Conservation (phyloP, 2,329 filamentous ascomycete genomes). For the Lomentospora prolificans region DNA sequence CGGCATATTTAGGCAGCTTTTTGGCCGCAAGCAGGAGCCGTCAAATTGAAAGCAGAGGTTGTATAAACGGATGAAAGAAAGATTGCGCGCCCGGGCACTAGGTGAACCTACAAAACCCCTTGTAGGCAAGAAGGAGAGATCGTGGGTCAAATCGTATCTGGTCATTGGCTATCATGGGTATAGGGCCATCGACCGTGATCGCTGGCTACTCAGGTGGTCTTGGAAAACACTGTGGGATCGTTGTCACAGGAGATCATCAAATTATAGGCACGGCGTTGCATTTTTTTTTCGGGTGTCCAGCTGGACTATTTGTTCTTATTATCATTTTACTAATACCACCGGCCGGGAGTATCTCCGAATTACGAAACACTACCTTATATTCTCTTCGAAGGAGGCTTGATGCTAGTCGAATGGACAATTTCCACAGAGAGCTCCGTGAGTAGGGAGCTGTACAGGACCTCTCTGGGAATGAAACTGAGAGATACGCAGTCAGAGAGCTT, state of each 20-base stretch:
- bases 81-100: neutral
- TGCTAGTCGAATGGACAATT: neutral
- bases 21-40: neutral
- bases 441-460: too few species aligned
- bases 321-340: neutral
- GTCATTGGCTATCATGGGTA: neutral
- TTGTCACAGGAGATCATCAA: neutral
- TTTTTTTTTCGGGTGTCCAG: neutral
- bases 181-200: neutral
- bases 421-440: too few species aligned
- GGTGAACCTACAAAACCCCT: too few species aligned
- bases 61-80: neutral
- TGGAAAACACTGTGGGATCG: neutral
- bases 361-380: neutral
- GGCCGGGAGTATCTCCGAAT: neutral
- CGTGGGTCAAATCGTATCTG: neutral
- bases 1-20: neutral
- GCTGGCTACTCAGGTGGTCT: neutral
- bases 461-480: too few species aligned
- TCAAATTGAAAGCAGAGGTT: neutral
- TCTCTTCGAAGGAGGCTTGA: too few species aligned
- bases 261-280: neutral
- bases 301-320: neutral
- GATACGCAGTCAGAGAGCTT: too few species aligned
- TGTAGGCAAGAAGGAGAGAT: too few species aligned